A percentile compares a stretch with the other conserved stretches of the same genome.
These are phyloP conservation scores for Drechslerella dactyloides DNA, from an alignment of 2,329 filamentous ascomycete genomes.

Conservation along the genomic window DNA sequence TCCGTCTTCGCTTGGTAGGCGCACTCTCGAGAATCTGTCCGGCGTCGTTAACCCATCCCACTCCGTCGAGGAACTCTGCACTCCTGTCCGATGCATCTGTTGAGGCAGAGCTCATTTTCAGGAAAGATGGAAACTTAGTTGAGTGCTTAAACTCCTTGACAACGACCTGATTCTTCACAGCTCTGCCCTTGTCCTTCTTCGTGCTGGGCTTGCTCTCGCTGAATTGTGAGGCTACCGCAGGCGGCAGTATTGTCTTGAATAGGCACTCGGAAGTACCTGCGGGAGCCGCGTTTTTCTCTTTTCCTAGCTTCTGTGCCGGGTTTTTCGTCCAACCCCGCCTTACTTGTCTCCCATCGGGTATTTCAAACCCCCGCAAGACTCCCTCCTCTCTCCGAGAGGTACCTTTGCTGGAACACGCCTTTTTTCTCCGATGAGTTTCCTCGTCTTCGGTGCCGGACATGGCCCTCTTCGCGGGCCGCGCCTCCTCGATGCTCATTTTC, in stretches of 20 bases:
- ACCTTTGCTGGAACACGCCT: conserved; percentile 56
- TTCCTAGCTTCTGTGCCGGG: conserved; percentile 56
- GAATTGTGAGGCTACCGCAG: conserved; percentile 60
- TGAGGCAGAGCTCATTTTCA: conserved; percentile 65
- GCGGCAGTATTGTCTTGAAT: conserved; percentile 80
- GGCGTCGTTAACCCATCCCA: conserved; percentile 83
- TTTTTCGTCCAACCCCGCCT: conserved; percentile 87
- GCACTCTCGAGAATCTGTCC: conserved; percentile 75
- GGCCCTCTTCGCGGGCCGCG: conserved; percentile 64
- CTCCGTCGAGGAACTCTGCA: conserved; percentile 76
- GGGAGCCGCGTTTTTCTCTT: conserved; percentile 57
- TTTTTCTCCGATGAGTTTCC: conserved; percentile 55
- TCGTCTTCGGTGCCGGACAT: conserved; percentile 54
- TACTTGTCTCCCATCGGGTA: conserved; percentile 76
- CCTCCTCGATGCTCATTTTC: conserved; percentile 84
- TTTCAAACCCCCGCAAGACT: conserved; percentile 71
- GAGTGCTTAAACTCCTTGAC: conserved; percentile 92
- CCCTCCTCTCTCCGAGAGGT: conserved; percentile 62
- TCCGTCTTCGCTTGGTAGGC: conserved; percentile 57
- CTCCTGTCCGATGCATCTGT: conserved; percentile 60
- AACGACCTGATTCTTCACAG: conserved; percentile 69
- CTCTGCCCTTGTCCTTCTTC: conserved; percentile 61
- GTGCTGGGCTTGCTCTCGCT: conserved; percentile 57
- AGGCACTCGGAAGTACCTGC: conserved; percentile 73
- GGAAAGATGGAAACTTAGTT: conserved; percentile 79